A percentile compares a stretch with the other conserved stretches of the same genome.
Evolutionary conservation across 2,329 filamentous ascomycete species (phyloP).

Genomic region (Microcera coccophila): DNA sequence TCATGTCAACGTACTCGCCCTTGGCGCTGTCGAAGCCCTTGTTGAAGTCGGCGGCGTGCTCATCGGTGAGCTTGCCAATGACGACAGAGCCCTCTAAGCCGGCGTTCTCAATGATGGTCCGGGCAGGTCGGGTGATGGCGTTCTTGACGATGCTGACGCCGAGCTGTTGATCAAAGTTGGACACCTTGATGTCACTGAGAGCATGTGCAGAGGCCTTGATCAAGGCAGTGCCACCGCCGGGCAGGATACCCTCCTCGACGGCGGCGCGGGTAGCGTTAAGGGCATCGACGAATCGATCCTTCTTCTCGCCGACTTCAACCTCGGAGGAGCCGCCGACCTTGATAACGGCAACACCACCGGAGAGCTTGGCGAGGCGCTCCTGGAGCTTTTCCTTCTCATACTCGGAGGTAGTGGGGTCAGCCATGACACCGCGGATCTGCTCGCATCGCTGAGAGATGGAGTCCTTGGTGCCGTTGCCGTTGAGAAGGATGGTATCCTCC

Average conservation of each 20-base stretch:
- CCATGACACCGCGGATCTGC: slow-evolving; percentile 97
- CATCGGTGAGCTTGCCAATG: slow-evolving; percentile 96
- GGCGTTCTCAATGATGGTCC: slow-evolving; percentile 96
- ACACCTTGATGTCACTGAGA: slow-evolving; percentile 73
- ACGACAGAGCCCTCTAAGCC: slow-evolving; percentile 93
- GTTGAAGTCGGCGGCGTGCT: slow-evolving; percentile 91
- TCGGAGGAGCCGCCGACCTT: slow-evolving; percentile 97
- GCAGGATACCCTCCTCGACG: slow-evolving; percentile 98
- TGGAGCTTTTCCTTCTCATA: slow-evolving; percentile 99
- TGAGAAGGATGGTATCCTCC: slow-evolving; percentile 98
- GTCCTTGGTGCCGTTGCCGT: slow-evolving; percentile 95
- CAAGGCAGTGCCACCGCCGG: slow-evolving; percentile 94
- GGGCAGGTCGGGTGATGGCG: slow-evolving; percentile 91
- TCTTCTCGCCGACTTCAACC: slow-evolving; percentile 99
- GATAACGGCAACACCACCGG: slow-evolving; percentile 97
- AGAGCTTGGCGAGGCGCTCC: slow-evolving; percentile 98
- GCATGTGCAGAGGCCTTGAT: slow-evolving; percentile 95
- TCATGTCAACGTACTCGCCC: slow-evolving; percentile 99
- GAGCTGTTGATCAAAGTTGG: slow-evolving; percentile 99
- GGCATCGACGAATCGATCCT: slow-evolving; percentile 98
- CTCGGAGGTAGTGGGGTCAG: slow-evolving; percentile 88
- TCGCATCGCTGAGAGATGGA: slow-evolving; percentile 91
- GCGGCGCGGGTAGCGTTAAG: slow-evolving; percentile 96
- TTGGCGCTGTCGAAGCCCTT: slow-evolving; percentile 95
- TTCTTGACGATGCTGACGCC: slow-evolving; percentile 97